phyloP scores from a whole-genome alignment of 164 flowering plant species.

The Tinospora cordifolia region DNA sequence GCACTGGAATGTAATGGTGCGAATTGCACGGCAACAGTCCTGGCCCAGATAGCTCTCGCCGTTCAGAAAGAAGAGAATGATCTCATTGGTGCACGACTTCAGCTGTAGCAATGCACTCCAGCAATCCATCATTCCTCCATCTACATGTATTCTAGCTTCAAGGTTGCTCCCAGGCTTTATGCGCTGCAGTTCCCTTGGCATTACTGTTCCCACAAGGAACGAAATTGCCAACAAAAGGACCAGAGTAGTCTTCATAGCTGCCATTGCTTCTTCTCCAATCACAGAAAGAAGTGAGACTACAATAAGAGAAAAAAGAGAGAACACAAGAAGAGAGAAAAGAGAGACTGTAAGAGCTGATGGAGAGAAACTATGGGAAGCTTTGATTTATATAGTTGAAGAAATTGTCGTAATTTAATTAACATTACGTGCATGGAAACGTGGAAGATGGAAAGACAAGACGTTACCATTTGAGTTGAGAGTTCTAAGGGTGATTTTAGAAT shows the following conservation, averaged over 20 bases:
- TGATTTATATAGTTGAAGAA: not conserved
- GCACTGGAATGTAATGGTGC: not conserved
- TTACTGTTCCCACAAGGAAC: not conserved
- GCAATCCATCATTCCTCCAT: conserved; percentile 1
- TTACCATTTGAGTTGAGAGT: not conserved
- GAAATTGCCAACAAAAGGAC: not conserved
- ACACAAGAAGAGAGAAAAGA: no score
- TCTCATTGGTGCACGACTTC: not conserved
- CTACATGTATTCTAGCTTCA: not conserved
- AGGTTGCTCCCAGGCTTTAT: not conserved
- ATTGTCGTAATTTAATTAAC: not conserved
- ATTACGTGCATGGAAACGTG: not conserved
- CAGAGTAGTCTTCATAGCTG: not conserved
- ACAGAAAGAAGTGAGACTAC: no score
- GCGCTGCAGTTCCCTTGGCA: not conserved
- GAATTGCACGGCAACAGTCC: not conserved
- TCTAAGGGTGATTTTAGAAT: not conserved
- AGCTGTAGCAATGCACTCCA: not conserved
- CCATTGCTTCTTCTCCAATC: not conserved
- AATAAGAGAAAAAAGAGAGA: no score
- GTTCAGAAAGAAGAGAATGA: not conserved
- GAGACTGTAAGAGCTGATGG: not conserved
- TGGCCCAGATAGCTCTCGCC: not conserved
- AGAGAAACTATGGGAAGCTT: not conserved
- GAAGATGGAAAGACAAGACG: not conserved